These are phyloP conservation scores for Lasiosphaeriaceae sp. DNA, from an alignment of 495 filamentous ascomycete species.

Conservation along the genomic window DNA sequence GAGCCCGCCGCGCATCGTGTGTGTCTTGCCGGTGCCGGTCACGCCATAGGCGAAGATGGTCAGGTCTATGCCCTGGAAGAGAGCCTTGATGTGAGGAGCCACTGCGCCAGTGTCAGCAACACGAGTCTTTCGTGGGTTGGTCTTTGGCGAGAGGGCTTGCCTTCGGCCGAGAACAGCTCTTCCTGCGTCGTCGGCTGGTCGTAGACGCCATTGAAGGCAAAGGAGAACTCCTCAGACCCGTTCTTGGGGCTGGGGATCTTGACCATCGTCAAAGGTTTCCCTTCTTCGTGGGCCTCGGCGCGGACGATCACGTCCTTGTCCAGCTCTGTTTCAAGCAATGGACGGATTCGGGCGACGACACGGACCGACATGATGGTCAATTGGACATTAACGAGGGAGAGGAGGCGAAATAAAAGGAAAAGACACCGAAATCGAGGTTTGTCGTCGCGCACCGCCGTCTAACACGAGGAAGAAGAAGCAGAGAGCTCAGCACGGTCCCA, in stretches of 20 bases:
- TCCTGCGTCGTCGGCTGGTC: constrained; percentile 75
- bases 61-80: constrained; percentile 91
- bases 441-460: not conserved
- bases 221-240: constrained; percentile 82
- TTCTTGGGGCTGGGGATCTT: constrained; percentile 96
- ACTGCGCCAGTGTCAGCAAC: constrained; percentile 33
- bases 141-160: constrained; percentile 40
- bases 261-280: constrained; percentile 59
- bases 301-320: constrained; percentile 81
- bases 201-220: constrained; percentile 94
- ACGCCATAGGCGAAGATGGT: constrained; percentile 96
- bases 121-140: not conserved
- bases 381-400: not conserved
- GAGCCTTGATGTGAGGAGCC: constrained; percentile 68
- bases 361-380: constrained; percentile 59
- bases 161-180: constrained; percentile 82
- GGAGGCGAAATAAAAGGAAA: not conserved
- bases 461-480: not conserved
- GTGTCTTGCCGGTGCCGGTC: constrained; percentile 94
- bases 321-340: constrained; percentile 76
- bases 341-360: constrained; percentile 85
- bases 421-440: not conserved
- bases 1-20: constrained; percentile 96
- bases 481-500: not conserved
- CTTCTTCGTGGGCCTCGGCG: constrained; percentile 54